Conservation (phyloP, 345 rosid genomes). For the Sonneratia alba region DNA sequence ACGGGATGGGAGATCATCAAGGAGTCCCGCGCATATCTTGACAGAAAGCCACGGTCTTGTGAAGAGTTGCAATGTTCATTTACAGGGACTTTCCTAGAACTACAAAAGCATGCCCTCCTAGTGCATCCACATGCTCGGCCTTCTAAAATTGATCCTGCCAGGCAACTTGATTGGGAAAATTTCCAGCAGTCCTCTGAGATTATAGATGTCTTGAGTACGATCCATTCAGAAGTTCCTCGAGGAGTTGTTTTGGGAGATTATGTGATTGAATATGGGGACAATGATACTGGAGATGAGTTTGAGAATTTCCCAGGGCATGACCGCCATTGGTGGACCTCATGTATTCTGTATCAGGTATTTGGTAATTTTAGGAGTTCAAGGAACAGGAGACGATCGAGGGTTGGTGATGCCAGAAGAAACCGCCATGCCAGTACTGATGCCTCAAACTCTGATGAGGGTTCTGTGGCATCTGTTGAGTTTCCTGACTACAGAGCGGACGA, state of each 20-base stretch:
- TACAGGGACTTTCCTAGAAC: constrained; percentile 55
- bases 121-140: constrained; percentile 91
- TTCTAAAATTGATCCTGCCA: constrained; percentile 77
- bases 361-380: constrained; percentile 82
- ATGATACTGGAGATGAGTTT: constrained; percentile 77
- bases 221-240: constrained; percentile 91
- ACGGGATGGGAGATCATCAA: constrained; percentile 74
- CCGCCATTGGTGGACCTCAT: constrained; percentile 94
- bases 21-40: constrained; percentile 62
- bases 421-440: constrained; percentile 53
- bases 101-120: constrained; percentile 54
- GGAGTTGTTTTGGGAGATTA: constrained; percentile 96
- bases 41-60: constrained; percentile 66
- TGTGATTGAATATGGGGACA: constrained; percentile 91
- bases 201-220: constrained; percentile 87
- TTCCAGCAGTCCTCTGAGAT: constrained; percentile 97
- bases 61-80: constrained; percentile 64
- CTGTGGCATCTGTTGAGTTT: constrained; percentile 71
- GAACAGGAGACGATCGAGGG: constrained; percentile 76
- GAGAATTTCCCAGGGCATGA: constrained; percentile 73
- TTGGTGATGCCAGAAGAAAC: constrained; percentile 56
- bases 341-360: constrained; percentile 80
- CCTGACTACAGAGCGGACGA: constrained; percentile 81
- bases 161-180: constrained; percentile 93
- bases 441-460: constrained; percentile 88